Percentiles rank a stretch among this genome's conserved stretches.
Evolutionary conservation across 2,329 filamentous ascomycete species (phyloP).

Genomic region (Metarhizium anisopliae): DNA sequence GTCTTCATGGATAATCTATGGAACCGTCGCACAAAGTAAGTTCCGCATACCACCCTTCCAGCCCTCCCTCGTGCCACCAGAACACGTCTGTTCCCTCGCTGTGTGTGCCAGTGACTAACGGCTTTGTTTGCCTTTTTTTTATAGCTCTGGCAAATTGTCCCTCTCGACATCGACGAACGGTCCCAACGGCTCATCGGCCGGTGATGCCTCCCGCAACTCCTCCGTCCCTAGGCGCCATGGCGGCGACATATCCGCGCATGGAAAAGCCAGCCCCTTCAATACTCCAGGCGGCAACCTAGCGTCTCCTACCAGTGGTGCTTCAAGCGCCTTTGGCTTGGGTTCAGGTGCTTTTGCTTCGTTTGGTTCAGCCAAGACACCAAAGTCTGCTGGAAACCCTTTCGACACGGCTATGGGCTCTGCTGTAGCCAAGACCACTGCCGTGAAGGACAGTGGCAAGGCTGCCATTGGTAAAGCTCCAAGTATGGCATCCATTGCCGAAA

Average conservation of each 20-base stretch:
- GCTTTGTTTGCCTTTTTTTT: neutral
- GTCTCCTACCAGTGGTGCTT: slow-evolving; percentile 50
- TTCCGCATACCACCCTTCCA: slow-evolving; percentile 8
- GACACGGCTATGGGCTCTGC: slow-evolving; percentile 57
- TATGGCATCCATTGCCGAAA: slow-evolving; percentile 40
- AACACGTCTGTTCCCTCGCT: neutral
- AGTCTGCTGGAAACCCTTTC: slow-evolving; percentile 72
- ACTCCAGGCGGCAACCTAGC: slow-evolving; percentile 52
- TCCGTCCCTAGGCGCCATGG: slow-evolving; percentile 67
- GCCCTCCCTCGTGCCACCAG: neutral
- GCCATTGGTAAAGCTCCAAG: slow-evolving; percentile 18
- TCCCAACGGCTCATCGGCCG: slow-evolving; percentile 38
- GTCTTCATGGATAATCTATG: slow-evolving; percentile 54
- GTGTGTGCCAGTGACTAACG: neutral
- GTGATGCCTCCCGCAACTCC: slow-evolving; percentile 51
- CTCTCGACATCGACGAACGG: slow-evolving; percentile 63
- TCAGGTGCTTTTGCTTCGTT: slow-evolving; percentile 91
- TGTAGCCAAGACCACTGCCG: slow-evolving; percentile 19
- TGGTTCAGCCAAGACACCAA: slow-evolving; percentile 78
- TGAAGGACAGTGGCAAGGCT: slow-evolving; percentile 23
- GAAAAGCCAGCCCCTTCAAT: slow-evolving; percentile 69
- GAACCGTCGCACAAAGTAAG: slow-evolving; percentile 78
- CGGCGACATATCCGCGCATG: slow-evolving; percentile 61
- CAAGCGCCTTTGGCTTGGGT: slow-evolving; percentile 86
- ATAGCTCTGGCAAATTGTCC: slow-evolving; percentile 80